Evolutionary conservation across 495 filamentous ascomycete genomes (phyloP).

Genomic region (Aspergillus homomorphus): DNA sequence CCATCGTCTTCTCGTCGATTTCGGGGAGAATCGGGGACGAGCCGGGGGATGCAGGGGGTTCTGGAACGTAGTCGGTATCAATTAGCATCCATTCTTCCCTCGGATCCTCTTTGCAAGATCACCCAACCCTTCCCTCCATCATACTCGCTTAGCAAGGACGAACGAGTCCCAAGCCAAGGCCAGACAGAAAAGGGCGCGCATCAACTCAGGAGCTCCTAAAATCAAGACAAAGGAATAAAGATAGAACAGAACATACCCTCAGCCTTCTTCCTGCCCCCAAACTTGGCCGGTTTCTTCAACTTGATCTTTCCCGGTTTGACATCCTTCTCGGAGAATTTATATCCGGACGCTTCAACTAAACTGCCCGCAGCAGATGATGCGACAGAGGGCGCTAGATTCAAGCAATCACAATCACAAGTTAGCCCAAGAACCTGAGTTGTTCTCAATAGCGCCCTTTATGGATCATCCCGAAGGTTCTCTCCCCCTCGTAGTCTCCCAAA

Average conservation of each 20-base stretch:
- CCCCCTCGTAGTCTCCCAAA: no score
- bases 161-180: background rate
- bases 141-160: background rate
- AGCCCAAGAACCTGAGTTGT: no score
- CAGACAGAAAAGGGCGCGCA: background rate
- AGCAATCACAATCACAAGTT: background rate
- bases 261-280: conserved; percentile 43
- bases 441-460: no score
- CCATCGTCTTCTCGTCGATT: conserved; percentile 63
- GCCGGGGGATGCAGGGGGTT: conserved; percentile 35
- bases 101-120: no score
- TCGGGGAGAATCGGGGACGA: conserved; percentile 65
- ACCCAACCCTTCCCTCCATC: no score
- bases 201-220: no score
- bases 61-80: conserved; percentile 4
- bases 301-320: conserved; percentile 61
- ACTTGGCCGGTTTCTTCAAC: conserved; percentile 64
- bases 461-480: background rate
- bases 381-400: conserved; percentile 14
- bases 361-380: conserved; percentile 29
- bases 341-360: conserved; percentile 47
- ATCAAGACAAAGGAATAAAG: conserved; percentile 3
- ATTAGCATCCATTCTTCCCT: background rate
- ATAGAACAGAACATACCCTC: conserved; percentile 48
- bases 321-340: conserved; percentile 60